Conservation (phyloP, 1,284 basidiomycete genomes). For the Macrocybe sp. region DNA sequence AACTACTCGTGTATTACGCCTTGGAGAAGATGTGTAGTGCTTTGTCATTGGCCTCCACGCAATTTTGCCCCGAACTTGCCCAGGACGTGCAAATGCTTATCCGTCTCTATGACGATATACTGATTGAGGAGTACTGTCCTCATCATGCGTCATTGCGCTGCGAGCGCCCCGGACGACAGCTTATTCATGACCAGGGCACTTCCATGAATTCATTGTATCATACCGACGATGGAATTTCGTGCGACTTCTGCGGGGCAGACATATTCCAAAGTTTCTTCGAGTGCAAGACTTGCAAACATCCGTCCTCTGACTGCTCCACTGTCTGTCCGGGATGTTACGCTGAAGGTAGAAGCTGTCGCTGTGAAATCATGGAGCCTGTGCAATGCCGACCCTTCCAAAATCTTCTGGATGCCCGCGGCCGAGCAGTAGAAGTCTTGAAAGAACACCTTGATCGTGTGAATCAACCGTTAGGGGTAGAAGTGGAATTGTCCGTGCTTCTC, state of each 20-base stretch:
- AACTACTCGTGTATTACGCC: conserved; percentile 52
- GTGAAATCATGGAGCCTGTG: conserved; percentile 50
- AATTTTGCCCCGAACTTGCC: too few relatives aligned
- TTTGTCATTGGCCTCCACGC: too few relatives aligned
- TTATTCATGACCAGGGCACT: neutral
- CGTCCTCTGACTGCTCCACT: conserved; percentile 38
- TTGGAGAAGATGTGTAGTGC: conserved; percentile 22
- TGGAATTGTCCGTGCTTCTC: too few relatives aligned
- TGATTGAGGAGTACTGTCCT: conserved; percentile 48
- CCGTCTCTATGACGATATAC: conserved; percentile 51
- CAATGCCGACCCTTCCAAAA: conserved; percentile 43
- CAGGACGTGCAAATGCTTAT: conserved; percentile 26
- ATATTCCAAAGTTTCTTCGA: conserved; percentile 77
- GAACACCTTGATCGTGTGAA: too few relatives aligned
- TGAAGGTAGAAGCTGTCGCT: conserved; percentile 66
- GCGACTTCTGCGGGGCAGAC: conserved; percentile 74
- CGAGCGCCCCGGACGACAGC: conserved; percentile 3
- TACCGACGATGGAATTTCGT: conserved; percentile 26
- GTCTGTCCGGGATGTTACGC: conserved; percentile 69
- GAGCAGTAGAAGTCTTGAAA: conserved; percentile 11
- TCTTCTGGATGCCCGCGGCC: conserved; percentile 24
- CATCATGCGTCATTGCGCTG: conserved; percentile 26
- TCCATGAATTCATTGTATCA: conserved; percentile 11
- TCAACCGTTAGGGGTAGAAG: too few relatives aligned
- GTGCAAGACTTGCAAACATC: conserved; percentile 40